Evolutionary conservation across 768 basidiomycete genomes (phyloP), one percentile per base, ranked within the genome.

Genomic region (Calocybe gangraenosa): DNA sequence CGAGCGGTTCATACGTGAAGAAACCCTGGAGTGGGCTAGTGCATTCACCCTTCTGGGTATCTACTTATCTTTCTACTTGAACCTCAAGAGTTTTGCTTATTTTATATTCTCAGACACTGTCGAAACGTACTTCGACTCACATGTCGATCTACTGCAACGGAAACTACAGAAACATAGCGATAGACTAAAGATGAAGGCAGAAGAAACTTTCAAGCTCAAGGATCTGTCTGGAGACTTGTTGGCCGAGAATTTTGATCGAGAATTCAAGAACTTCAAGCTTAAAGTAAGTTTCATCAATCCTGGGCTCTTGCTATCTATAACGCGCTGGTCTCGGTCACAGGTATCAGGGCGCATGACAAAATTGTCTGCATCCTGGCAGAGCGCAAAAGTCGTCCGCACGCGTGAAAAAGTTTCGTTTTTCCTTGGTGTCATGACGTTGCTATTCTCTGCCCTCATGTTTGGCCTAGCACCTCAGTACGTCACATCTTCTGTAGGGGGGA

Each of bases 41-140:
- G 90, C 87, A 23, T 87, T 93, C 57, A 93, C 92, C 2, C 68
- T 95, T 20, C 72, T 94, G 5, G 92, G 92, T 92, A 58, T 46
- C 77, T 63, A 42, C 25, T 37, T 22, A 22, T 41, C 46, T 19
- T 13, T 31, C 8, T 14, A 18, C 14, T 17, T 39, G 18, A 39
- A 40, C 41, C 37, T 23, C 50, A 42, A 46, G 20, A 67, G 58
- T 59, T 58, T 48, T 40, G 47, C 25, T 28, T 52, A 58, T 31
- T 23, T 55, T 32, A 23, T 57, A 38, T 40, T 44, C 22, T 10
- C 57, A 94, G 93, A 96, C 65, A 95, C 93, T 7, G 71, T 93
- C 62, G 93, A 96, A 66, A 96, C 93, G 0, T 96, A 87, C 60
- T 95, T 93, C 61, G 92, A 97, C 68, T 92, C 92, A 1, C 84